These are phyloP conservation scores for Paecilomyces fulvus DNA, from an alignment of 2,329 filamentous ascomycete genomes.

Conservation along the genomic window DNA sequence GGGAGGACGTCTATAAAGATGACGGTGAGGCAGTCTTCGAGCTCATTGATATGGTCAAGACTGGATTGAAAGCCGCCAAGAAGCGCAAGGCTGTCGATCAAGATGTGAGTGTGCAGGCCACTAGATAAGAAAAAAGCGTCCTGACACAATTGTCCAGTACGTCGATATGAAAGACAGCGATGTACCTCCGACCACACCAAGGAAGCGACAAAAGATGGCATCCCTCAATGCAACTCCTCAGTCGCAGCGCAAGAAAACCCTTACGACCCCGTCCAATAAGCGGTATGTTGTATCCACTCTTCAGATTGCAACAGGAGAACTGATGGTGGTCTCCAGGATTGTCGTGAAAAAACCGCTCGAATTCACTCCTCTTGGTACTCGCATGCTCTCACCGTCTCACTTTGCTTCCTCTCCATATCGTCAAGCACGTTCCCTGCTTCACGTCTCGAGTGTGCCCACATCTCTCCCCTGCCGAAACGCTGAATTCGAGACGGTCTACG, in stretches of 20 bases:
- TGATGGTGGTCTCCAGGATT: conserved; percentile 36
- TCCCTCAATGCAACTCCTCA: conserved; percentile 36
- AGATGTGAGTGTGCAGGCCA: conserved; percentile 21
- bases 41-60: conserved; percentile 60
- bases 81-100: conserved; percentile 38
- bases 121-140: neutral
- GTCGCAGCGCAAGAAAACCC: conserved; percentile 33
- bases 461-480: conserved; percentile 84
- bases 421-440: conserved; percentile 75
- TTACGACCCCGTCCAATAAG: conserved; percentile 57
- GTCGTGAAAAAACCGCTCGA: conserved; percentile 81
- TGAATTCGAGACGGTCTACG: conserved; percentile 88
- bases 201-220: conserved; percentile 47
- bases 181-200: conserved; percentile 42
- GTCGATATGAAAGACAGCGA: conserved; percentile 29
- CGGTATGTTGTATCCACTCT: conserved; percentile 29
- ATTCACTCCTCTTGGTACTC: conserved; percentile 89
- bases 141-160: conserved; percentile 19
- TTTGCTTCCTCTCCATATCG: conserved; percentile 82
- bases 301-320: conserved; percentile 1
- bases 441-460: conserved; percentile 86
- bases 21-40: conserved; percentile 55
- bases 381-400: conserved; percentile 66
- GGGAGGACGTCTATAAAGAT: conserved; percentile 77
- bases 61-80: conserved; percentile 56